Conservation (phyloP, 148 eudicot genomes). For the Polygonum maritimum region DNA sequence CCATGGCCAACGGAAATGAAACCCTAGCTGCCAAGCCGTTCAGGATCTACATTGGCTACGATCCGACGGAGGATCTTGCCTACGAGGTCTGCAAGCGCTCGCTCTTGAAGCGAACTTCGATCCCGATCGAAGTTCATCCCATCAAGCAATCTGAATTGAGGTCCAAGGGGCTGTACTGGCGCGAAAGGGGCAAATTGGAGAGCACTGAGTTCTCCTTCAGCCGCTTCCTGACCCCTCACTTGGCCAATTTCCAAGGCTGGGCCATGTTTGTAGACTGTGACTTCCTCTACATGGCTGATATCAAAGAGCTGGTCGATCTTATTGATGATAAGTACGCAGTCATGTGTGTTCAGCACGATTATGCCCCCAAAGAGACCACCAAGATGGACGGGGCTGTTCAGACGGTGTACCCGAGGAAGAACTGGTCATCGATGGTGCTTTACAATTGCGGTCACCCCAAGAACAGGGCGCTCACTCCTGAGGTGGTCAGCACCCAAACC, state of each 20-base stretch:
- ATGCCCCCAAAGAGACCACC: slow-evolving; percentile 82
- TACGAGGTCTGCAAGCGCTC: slow-evolving; percentile 79
- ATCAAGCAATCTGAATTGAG: slow-evolving; percentile 67
- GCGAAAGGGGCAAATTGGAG: slow-evolving; percentile 75
- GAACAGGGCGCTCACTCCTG: slow-evolving; percentile 58
- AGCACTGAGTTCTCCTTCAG: slow-evolving; percentile 89
- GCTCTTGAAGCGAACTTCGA: slow-evolving; percentile 53
- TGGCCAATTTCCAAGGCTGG: slow-evolving; percentile 78
- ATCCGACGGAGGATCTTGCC: slow-evolving; percentile 73
- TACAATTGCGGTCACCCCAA: slow-evolving; percentile 87
- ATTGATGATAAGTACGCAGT: slow-evolving; percentile 74
- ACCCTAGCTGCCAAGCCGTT: slow-evolving; percentile 26
- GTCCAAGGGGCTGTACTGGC: slow-evolving; percentile 49
- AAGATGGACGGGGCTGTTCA: slow-evolving; percentile 97
- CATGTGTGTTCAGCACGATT: slow-evolving; percentile 98
- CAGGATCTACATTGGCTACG: slow-evolving; percentile 85
- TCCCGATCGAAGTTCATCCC: slow-evolving; percentile 62
- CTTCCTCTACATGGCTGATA: slow-evolving; percentile 63
- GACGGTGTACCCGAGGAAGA: slow-evolving; percentile 89
- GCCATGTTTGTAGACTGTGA: slow-evolving; percentile 97
- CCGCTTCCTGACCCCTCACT: slow-evolving; percentile 67
- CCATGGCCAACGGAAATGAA: slow-evolving; percentile 14
- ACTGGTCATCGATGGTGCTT: slow-evolving; percentile 97
- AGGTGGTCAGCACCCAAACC: slow-evolving; percentile 52
- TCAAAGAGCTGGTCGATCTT: slow-evolving; percentile 51